A percentile compares a stretch with the other conserved stretches of the same genome.
Conservation (phyloP, 148 eudicot genomes). For the Pouteria glomerata region DNA sequence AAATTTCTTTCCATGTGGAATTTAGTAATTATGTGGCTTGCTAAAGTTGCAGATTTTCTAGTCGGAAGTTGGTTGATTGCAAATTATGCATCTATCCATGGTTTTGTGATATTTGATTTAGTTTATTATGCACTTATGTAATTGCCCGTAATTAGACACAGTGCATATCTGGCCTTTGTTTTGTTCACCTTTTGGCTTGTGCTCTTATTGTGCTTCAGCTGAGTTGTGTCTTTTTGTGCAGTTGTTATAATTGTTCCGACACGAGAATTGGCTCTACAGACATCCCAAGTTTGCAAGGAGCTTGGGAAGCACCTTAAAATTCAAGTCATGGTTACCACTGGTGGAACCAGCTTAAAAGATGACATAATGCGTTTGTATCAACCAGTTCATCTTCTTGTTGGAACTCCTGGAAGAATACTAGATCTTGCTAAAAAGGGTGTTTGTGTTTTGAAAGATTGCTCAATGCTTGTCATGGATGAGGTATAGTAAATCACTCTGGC, state of each 20-base stretch:
- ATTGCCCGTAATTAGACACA: neutral
- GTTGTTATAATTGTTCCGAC: constrained; percentile 91
- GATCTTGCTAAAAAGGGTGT: constrained; percentile 83
- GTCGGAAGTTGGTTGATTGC: neutral
- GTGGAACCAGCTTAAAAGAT: constrained; percentile 88
- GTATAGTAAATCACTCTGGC: constrained; percentile 38
- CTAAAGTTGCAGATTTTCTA: neutral
- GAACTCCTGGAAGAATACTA: constrained; percentile 90
- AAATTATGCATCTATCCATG: neutral
- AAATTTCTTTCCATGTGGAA: neutral
- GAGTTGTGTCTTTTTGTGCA: constrained; percentile 27
- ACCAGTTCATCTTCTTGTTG: constrained; percentile 89
- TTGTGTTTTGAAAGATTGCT: constrained; percentile 64
- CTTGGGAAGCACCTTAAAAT: constrained; percentile 81
- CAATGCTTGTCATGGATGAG: constrained; percentile 88
- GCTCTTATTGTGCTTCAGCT: constrained; percentile 8
- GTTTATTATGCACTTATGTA: neutral
- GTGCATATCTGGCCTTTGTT: neutral
- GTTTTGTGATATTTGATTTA: neutral
- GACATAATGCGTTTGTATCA: constrained; percentile 93
- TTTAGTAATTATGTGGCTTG: neutral
- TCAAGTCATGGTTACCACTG: constrained; percentile 89
- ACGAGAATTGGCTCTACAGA: constrained; percentile 88
- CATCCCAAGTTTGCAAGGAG: constrained; percentile 95
- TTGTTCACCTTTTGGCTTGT: constrained; percentile 7